Evolutionary conservation across 108 stramenopile species (phyloP).

Genomic region (Stephanodiscus triporus): DNA sequence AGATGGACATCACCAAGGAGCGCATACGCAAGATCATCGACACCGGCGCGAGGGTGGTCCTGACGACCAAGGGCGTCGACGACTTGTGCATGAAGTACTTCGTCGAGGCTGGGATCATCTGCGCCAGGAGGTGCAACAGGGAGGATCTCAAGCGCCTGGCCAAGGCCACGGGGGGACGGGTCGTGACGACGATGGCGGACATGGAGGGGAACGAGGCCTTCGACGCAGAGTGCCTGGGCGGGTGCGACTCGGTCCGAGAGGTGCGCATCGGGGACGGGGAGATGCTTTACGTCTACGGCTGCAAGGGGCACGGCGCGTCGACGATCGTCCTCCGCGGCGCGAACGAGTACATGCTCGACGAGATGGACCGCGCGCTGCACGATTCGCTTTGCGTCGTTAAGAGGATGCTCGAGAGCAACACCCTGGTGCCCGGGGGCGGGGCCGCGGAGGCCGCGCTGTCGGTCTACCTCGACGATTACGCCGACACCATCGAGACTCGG

Average conservation of each 20-base stretch:
- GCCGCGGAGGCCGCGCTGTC: slow-evolving; percentile 96
- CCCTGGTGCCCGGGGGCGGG: slow-evolving; percentile 98
- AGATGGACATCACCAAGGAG: slow-evolving; percentile 99
- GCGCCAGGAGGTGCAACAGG: slow-evolving; percentile 92
- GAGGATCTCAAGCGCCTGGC: slow-evolving; percentile 98
- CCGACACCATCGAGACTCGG: slow-evolving; percentile 90
- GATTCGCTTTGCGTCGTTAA: slow-evolving; percentile 98
- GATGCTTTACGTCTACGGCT: slow-evolving; percentile 96
- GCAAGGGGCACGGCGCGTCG: slow-evolving; percentile 84
- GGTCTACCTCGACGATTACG: slow-evolving; percentile 94
- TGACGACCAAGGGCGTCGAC: slow-evolving; percentile 99
- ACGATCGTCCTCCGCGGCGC: slow-evolving; percentile 98
- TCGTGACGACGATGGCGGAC: slow-evolving; percentile 98
- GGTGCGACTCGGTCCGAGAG: slow-evolving; percentile 89
- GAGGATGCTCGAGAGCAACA: slow-evolving; percentile 97
- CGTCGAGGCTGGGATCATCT: slow-evolving; percentile 97
- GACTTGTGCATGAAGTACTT: slow-evolving; percentile 99
- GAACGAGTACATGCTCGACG: slow-evolving; percentile 99
- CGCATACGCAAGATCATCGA: slow-evolving; percentile 97
- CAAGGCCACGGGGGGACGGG: slow-evolving; percentile 96
- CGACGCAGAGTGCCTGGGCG: slow-evolving; percentile 89
- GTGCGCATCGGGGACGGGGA: slow-evolving; percentile 99
- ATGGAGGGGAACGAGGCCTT: slow-evolving; percentile 99
- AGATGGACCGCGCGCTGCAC: slow-evolving; percentile 99
- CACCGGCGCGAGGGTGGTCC: slow-evolving; percentile 95